Evolutionary conservation across 495 filamentous ascomycete species (phyloP).

Genomic region (Podospora australis): DNA sequence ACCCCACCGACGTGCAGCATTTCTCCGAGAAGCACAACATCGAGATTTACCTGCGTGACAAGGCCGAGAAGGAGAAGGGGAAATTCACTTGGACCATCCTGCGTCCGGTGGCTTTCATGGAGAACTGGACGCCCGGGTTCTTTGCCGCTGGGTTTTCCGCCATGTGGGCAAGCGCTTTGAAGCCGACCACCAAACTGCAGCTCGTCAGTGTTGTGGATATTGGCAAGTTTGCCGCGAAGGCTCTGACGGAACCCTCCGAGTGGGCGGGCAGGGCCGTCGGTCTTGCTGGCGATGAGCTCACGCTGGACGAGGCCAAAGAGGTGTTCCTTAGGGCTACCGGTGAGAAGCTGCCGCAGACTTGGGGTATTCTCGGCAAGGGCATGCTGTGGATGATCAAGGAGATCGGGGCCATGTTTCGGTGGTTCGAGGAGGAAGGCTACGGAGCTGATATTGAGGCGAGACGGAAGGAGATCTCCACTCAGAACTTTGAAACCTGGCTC

Average conservation of each 20-base stretch:
- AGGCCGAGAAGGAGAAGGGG: constrained; percentile 27
- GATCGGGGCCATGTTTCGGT: constrained; percentile 55
- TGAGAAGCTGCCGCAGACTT: constrained; percentile 44
- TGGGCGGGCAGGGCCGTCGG: constrained; percentile 27
- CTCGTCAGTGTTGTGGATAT: constrained; percentile 56
- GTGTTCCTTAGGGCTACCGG: constrained; percentile 48
- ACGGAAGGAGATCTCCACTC: constrained; percentile 43
- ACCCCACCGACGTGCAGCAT: constrained; percentile 55
- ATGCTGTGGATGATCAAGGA: constrained; percentile 46
- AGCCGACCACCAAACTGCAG: constrained; percentile 46
- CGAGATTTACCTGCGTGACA: constrained; percentile 51
- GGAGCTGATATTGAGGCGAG: constrained; percentile 50
- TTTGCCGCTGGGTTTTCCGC: constrained; percentile 53
- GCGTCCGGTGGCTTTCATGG: constrained; percentile 59
- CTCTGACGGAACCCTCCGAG: constrained; percentile 36
- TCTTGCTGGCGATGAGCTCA: constrained; percentile 28
- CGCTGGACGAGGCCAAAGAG: constrained; percentile 30
- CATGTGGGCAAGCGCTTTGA: constrained; percentile 39
- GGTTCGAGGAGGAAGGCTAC: constrained; percentile 57
- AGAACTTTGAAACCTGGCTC: constrained; percentile 56
- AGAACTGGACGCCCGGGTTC: constrained; percentile 49
- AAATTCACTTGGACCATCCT: constrained; percentile 49
- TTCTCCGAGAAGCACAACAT: constrained; percentile 60
- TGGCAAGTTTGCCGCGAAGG: constrained; percentile 54
- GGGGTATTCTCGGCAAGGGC: constrained; percentile 30